These are phyloP conservation scores for Hippophae rhamnoides DNA, from an alignment of 306 rosid species.

Conservation along the genomic window DNA sequence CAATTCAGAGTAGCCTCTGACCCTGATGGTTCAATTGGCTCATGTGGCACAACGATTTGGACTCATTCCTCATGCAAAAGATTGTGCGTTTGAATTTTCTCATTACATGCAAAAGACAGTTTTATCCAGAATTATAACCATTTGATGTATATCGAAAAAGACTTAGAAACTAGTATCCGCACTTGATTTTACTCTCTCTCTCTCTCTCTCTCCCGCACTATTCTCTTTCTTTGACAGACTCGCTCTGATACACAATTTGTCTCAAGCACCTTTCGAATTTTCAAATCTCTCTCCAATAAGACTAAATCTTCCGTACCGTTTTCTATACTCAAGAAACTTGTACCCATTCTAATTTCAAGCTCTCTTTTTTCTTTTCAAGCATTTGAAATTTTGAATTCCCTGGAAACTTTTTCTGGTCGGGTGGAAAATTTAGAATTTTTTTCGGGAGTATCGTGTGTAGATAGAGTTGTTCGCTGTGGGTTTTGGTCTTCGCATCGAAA, in stretches of 20 bases:
- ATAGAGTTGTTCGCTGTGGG: slow-evolving; percentile 15
- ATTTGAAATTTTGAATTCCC: not conserved
- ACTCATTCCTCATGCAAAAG: no score
- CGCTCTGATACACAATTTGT: slow-evolving; percentile 50
- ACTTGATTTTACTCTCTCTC: no score
- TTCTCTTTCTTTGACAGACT: slow-evolving; percentile 16
- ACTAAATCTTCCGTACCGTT: slow-evolving; percentile 4
- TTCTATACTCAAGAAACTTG: slow-evolving; percentile 5
- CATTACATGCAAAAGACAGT: no score
- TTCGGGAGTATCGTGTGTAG: slow-evolving; percentile 14
- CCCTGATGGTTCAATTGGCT: no score
- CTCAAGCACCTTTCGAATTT: slow-evolving; percentile 44
- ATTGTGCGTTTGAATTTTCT: no score
- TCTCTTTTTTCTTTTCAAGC: not conserved
- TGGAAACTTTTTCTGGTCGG: slow-evolving; percentile 10
- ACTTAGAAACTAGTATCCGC: no score
- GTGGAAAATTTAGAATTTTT: slow-evolving; percentile 13
- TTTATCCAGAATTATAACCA: no score
- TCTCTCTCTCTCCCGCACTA: slow-evolving; percentile 1
- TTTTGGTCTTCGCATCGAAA: slow-evolving; percentile 16
- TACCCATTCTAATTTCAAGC: not conserved
- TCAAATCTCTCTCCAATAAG: slow-evolving; percentile 13
- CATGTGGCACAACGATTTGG: no score
- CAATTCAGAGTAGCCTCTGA: no score
- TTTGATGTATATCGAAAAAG: no score